A percentile compares a stretch with the other conserved stretches of the same genome.
Evolutionary conservation across 2,329 filamentous ascomycete genomes (phyloP).

Genomic region (Botrytis elliptica): DNA sequence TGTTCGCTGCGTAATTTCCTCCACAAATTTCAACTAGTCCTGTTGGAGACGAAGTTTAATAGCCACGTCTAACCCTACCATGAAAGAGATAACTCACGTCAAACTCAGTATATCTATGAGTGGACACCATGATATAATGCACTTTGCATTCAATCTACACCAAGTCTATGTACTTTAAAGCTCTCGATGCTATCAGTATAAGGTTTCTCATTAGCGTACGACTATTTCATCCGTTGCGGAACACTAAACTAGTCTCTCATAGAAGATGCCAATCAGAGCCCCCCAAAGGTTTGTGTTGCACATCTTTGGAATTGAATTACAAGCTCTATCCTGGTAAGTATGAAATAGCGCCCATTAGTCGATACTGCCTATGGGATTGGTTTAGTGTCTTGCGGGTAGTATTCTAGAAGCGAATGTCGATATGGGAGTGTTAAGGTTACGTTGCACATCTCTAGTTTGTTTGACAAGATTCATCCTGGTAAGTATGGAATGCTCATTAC

Average conservation of each 20-base stretch:
- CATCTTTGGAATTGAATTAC: not conserved
- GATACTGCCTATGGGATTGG: not conserved
- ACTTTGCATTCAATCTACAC: too few species aligned
- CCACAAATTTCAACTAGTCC: fast-evolving
- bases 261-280: not conserved
- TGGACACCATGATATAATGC: not conserved
- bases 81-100: not conserved
- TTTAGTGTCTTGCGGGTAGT: not conserved
- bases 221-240: not conserved
- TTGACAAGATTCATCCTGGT: not conserved
- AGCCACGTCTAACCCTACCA: not conserved
- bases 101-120: not conserved
- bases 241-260: not conserved
- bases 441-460: not conserved
- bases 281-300: not conserved
- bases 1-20: not conserved
- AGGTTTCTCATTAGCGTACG: not conserved
- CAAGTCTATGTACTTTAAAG: too few species aligned
- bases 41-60: fast-evolving
- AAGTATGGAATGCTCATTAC: not conserved
- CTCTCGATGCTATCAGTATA: not conserved
- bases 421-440: not conserved
- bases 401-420: not conserved
- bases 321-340: not conserved
- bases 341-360: not conserved